Percentiles rank a stretch among this genome's conserved stretches.
Evolutionary conservation across 2,329 filamentous ascomycete genomes (phyloP).

Genomic region (Penicillium freii): DNA sequence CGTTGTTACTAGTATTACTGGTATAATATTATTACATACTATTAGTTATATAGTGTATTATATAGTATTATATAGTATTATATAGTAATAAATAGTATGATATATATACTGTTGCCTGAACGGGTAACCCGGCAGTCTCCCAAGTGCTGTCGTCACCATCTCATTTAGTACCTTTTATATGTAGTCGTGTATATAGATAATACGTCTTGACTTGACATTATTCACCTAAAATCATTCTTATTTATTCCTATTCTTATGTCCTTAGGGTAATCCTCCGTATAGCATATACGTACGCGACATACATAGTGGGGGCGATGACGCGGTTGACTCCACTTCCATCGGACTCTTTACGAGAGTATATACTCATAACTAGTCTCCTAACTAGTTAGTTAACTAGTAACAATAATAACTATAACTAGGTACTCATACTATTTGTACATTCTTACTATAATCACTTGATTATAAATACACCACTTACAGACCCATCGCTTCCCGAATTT

Average conservation of each 20-base stretch:
- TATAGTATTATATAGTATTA: too few relatives aligned
- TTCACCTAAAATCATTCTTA: too few relatives aligned
- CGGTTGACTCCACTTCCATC: conserved; percentile 15
- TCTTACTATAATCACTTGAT: neutral
- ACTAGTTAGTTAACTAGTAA: too few relatives aligned
- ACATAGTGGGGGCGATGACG: conserved; percentile 21
- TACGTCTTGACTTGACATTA: too few relatives aligned
- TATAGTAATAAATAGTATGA: too few relatives aligned
- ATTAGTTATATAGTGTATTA: neutral
- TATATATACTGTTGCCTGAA: neutral
- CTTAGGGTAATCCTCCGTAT: too few relatives aligned
- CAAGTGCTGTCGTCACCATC: conserved; percentile 9
- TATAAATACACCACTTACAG: conserved; percentile 20
- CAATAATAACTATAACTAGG: too few relatives aligned
- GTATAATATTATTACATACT: too few relatives aligned
- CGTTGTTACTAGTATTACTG: neutral
- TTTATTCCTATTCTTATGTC: too few relatives aligned
- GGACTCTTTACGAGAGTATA: neutral
- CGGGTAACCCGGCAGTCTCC: neutral
- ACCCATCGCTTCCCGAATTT: conserved; percentile 33
- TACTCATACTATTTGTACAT: neutral
- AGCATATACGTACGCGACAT: conserved; percentile 12
- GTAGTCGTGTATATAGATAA: too few relatives aligned
- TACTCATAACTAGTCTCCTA: too few relatives aligned
- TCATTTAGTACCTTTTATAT: too few relatives aligned